Percentiles rank a stretch among this genome's conserved stretches.
These are phyloP conservation scores for Dendrobium nobile DNA, from an alignment of 106 monocot genomes.

Conservation along the genomic window DNA sequence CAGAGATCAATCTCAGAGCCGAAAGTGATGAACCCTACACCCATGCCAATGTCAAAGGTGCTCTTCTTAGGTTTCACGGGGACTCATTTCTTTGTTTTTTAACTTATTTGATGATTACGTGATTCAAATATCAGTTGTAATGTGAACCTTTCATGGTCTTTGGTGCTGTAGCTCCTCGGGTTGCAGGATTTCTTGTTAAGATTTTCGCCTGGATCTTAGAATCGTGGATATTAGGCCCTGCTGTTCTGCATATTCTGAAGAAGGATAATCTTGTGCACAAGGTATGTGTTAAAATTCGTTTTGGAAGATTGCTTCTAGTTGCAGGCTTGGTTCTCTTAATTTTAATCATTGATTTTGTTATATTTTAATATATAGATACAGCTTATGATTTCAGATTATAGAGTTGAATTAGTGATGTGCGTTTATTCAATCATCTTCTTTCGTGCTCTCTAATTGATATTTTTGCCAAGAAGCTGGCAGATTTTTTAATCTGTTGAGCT, in stretches of 20 bases:
- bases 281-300: conserved; percentile 27
- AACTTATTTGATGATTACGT: background rate
- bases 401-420: no score
- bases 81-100: background rate
- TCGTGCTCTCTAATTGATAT: no score
- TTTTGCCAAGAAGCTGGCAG: no score
- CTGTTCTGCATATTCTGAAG: conserved; percentile 45
- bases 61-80: background rate
- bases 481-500: no score
- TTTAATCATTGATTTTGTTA: no score
- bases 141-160: background rate
- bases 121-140: background rate
- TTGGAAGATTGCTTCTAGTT: no score
- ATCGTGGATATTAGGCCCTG: conserved; percentile 46
- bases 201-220: conserved; percentile 87
- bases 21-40: conserved; percentile 60
- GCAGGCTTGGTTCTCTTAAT: no score
- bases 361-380: no score
- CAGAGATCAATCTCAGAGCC: conserved; percentile 57
- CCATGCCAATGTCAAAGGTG: conserved; percentile 77
- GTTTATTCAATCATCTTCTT: no score
- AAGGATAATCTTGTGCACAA: conserved; percentile 75
- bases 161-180: conserved; percentile 58
- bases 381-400: no score
- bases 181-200: conserved; percentile 77